Conservation (phyloP, 2,329 filamentous ascomycete species). For the Aspergillus sp. region DNA sequence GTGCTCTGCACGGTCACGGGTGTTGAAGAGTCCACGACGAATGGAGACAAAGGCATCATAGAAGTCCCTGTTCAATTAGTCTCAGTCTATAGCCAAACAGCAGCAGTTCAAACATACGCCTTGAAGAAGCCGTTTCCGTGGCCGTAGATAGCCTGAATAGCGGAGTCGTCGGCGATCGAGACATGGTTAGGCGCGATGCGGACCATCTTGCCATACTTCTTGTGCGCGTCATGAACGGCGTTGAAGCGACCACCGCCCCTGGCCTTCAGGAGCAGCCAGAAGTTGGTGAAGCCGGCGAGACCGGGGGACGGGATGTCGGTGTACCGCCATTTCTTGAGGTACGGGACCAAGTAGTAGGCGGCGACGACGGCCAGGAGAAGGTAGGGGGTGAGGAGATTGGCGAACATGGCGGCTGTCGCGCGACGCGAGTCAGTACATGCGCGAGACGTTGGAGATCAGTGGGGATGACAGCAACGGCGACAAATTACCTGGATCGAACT, state of each 20-base stretch:
- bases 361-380: constrained; percentile 41
- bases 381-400: constrained; percentile 22
- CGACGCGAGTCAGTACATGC: background rate
- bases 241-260: constrained; percentile 57
- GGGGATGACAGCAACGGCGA: background rate
- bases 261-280: constrained; percentile 65
- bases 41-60: constrained; percentile 91
- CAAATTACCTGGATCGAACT: no score
- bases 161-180: constrained; percentile 69
- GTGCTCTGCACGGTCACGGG: constrained; percentile 70
- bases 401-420: constrained; percentile 15
- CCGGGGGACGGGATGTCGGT: constrained; percentile 43
- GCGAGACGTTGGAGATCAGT: no score
- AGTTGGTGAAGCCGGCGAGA: constrained; percentile 58
- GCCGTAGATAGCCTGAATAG: constrained; percentile 68
- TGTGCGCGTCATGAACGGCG: constrained; percentile 62
- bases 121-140: constrained; percentile 70
- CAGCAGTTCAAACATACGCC: constrained; percentile 37
- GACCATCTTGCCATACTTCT: constrained; percentile 68
- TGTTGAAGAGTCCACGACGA: constrained; percentile 79
- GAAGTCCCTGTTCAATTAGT: constrained; percentile 52
- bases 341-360: constrained; percentile 50
- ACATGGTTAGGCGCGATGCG: constrained; percentile 78
- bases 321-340: constrained; percentile 47
- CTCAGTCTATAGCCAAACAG: background rate